Base-by-base conservation (phyloP, 1,139 yeast genomes). In the Taiozyma sp. region DNA sequence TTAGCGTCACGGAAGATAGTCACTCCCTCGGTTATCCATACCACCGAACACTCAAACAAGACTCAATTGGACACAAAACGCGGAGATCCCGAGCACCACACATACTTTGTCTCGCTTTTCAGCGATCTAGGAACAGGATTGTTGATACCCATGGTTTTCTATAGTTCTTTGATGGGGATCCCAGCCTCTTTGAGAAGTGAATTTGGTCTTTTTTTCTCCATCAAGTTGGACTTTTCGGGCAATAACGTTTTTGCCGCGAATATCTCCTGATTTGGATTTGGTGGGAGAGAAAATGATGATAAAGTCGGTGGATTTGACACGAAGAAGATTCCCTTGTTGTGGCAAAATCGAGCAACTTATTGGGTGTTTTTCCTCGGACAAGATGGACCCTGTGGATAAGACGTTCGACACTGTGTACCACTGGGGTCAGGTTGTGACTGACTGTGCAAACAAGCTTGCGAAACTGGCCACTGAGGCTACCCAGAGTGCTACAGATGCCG, bases 101-200 rank as follows among this genome's bases (percentile, higher is more conserved):
- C 92, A 59, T 80, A 85, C 91, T 80, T 85, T 52, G 93, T 82
- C 74, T 93, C 99, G 69, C 85, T 83, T 65, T 82, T 84, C 65
- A 93, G 79, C 66, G 95, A 87, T 70, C 96, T 79, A 53, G 99
- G 99, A 59, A 93, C 81, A 44, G 99, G 99, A 79, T 93, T 93
- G 71, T 92, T 93, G 68, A 93, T 78, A 56, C 88, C 89, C 87
- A 83, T 81, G 40, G n/a, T 7, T 38, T 38, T 38, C 40, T 19
- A 38, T 19, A 9, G 24, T 5, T 19, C 24, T 5, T 5, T 4
- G 16, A 19, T 7, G 13, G 23, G 7, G 13, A 19, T 38, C 4
- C 7, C 46, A 48, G 47, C 28, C 46, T 49, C 19, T 39, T 40
- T 42, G 40, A 12, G 22, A 36, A 23, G 40, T 14, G 19, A 34